Conservation (phyloP, 495 filamentous ascomycete species). For the Podospora appendiculata region DNA sequence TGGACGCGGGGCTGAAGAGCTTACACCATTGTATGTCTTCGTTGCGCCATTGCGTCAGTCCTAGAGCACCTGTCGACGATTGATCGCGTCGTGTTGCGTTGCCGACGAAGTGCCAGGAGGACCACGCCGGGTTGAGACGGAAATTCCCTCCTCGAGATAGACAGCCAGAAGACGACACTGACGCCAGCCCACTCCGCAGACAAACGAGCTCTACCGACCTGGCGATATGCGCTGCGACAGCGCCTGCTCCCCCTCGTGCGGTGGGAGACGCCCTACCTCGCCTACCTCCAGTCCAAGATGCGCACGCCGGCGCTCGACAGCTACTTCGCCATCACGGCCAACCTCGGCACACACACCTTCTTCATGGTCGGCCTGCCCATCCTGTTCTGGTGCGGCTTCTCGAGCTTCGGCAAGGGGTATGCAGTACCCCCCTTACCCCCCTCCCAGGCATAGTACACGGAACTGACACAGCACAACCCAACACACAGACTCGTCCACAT, state of each 20-base stretch:
- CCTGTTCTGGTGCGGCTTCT: constrained; percentile 90
- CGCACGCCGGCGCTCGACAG: constrained; percentile 79
- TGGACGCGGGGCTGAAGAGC: constrained; percentile 67
- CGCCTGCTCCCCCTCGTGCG: constrained; percentile 76
- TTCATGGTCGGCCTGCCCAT: constrained; percentile 93
- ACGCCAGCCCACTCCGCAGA: constrained; percentile 42
- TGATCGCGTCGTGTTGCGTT: too few species aligned
- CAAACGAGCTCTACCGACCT: constrained; percentile 71
- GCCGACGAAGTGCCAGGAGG: too few species aligned
- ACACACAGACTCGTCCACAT: constrained; percentile 70
- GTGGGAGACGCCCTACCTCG: constrained; percentile 93
- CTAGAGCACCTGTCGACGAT: too few species aligned
- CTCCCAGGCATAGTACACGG: constrained; percentile 1
- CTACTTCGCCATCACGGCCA: constrained; percentile 94
- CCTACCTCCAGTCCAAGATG: constrained; percentile 67
- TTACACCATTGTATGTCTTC: constrained; percentile 60
- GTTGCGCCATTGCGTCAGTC: too few species aligned
- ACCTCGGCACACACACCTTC: constrained; percentile 96
- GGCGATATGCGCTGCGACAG: constrained; percentile 82
- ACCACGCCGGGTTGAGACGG: background rate
- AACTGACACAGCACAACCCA: background rate
- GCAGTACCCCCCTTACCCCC: constrained; percentile 32
- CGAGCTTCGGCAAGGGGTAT: constrained; percentile 74
- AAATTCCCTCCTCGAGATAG: background rate
- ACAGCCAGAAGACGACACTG: background rate